Conservation (phyloP, 148 eudicot genomes). For the Rhododendron henanense region DNA sequence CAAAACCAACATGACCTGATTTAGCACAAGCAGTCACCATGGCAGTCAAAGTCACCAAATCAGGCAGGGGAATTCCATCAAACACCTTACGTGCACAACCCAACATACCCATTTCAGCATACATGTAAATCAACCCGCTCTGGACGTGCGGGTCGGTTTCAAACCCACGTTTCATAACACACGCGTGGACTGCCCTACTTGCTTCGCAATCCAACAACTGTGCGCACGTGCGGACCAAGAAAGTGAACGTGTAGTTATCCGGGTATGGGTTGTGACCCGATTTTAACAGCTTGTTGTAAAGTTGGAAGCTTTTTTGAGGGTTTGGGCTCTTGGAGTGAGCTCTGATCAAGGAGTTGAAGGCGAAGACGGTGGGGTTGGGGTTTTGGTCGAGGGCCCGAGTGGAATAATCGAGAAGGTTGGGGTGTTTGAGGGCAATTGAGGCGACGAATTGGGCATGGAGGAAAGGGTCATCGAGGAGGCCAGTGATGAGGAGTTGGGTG, state of each 20-base stretch:
- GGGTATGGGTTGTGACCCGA: constrained; percentile 6
- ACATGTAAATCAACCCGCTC: constrained; percentile 18
- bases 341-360: constrained; percentile 24
- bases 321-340: constrained; percentile 17
- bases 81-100: constrained; percentile 1
- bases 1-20: not conserved
- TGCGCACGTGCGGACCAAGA: constrained; percentile 25
- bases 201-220: not conserved
- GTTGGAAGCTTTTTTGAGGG: constrained; percentile 17
- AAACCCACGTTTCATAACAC: constrained; percentile 12
- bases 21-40: constrained; percentile 9
- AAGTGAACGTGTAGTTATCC: constrained; percentile 27
- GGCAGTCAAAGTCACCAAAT: constrained; percentile 10
- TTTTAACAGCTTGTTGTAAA: constrained; percentile 8
- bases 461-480: constrained; percentile 19
- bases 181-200: constrained; percentile 9
- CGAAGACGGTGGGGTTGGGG: constrained; percentile 12
- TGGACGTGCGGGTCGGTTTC: constrained; percentile 24
- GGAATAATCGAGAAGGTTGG: constrained; percentile 23
- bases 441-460: constrained; percentile 26
- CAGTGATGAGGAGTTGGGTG: constrained; percentile 24
- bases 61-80: constrained; percentile 2
- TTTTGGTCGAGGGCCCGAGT: constrained; percentile 11
- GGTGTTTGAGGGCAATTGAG: constrained; percentile 29
- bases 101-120: constrained; percentile 7